Percentiles rank a stretch among this genome's conserved stretches.
Conservation (phyloP, 495 filamentous ascomycete species). For the Penicillium psychrofluorescens region DNA sequence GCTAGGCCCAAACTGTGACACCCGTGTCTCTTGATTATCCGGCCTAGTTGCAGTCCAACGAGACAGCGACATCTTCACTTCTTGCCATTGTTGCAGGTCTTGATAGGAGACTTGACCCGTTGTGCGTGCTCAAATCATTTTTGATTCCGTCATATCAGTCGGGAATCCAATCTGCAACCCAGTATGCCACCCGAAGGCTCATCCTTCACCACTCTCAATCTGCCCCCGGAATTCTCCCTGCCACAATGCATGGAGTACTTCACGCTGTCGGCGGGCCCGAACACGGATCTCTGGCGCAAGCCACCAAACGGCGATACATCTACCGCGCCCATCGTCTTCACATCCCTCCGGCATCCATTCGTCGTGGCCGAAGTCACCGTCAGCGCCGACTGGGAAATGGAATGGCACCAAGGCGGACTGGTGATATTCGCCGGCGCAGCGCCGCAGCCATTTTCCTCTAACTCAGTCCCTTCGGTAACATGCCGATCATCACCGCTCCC, state of each 20-base stretch:
- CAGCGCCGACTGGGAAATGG: conserved; percentile 50
- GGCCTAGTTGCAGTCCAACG: no score
- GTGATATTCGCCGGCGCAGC: conserved; percentile 71
- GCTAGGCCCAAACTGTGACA: no score
- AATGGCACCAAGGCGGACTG: conserved; percentile 63
- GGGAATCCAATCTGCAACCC: no score
- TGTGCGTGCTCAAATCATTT: no score
- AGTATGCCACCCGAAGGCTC: conserved; percentile 43
- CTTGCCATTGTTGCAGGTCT: no score
- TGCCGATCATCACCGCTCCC: conserved; percentile 7
- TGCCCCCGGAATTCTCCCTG: conserved; percentile 36
- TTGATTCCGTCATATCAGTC: no score
- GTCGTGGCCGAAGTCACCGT: conserved; percentile 53
- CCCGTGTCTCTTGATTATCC: no score
- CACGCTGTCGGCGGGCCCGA: conserved; percentile 46
- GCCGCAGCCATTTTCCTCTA: conserved; percentile 34
- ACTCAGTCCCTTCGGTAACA: conserved; percentile 4
- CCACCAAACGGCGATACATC: conserved; percentile 48
- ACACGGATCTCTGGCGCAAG: conserved; percentile 49
- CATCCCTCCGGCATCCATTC: conserved; percentile 45
- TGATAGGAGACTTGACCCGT: no score
- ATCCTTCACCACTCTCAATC: conserved; percentile 46
- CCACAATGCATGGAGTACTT: conserved; percentile 53
- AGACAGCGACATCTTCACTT: no score
- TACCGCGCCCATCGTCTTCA: conserved; percentile 52